phyloP scores from a whole-genome alignment of 2,329 filamentous ascomycete species.

The Conoideocrella luteorostrata region DNA sequence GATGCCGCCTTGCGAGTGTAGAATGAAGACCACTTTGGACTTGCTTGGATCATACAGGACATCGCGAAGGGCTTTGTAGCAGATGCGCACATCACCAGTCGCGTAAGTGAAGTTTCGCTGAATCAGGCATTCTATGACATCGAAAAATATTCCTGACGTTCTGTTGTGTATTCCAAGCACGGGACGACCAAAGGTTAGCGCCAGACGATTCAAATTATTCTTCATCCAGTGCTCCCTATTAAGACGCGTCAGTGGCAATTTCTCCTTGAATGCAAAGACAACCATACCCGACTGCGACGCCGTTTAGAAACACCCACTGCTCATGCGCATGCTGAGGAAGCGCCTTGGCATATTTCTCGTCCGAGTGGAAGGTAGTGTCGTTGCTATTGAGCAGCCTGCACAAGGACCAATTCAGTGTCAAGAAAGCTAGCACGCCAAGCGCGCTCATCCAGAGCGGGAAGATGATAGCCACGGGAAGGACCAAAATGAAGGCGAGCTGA shows the following conservation, averaged over 20 bases:
- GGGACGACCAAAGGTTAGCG: conserved; percentile 64
- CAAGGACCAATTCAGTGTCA: conserved; percentile 44
- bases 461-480: conserved; percentile 43
- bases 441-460: conserved; percentile 44
- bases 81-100: conserved; percentile 59
- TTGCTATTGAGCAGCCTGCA: conserved; percentile 46
- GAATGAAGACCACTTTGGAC: conserved; percentile 65
- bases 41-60: conserved; percentile 55
- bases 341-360: conserved; percentile 44
- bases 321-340: conserved; percentile 51
- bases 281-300: conserved; percentile 58
- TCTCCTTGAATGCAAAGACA: conserved; percentile 11
- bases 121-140: conserved; percentile 69
- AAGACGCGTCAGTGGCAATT: not conserved
- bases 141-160: conserved; percentile 68
- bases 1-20: conserved; percentile 74
- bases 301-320: conserved; percentile 77
- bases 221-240: conserved; percentile 58
- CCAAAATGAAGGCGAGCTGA: conserved; percentile 56
- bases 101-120: conserved; percentile 70
- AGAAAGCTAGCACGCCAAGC: conserved; percentile 34
- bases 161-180: conserved; percentile 70
- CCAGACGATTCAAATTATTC: conserved; percentile 63
- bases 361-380: conserved; percentile 42
- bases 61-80: conserved; percentile 56